Percentiles rank a stretch among this genome's conserved stretches.
Evolutionary conservation across 1,284 basidiomycete genomes (phyloP).

Genomic region (Sporisorium sorghi): DNA sequence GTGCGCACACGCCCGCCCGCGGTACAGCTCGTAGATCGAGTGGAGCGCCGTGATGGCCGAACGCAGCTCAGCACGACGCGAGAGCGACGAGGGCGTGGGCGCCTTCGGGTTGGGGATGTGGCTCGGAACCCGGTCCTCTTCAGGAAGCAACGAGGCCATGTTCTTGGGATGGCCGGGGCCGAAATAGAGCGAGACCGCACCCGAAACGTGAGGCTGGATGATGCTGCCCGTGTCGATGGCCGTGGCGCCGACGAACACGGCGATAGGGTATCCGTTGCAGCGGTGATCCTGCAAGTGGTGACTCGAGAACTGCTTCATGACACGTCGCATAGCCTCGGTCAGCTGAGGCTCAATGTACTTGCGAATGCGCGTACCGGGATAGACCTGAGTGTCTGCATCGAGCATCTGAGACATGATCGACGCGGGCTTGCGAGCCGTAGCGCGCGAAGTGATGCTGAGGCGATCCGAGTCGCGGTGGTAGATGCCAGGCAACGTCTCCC

Average conservation of each 20-base stretch:
- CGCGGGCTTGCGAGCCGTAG: slow-evolving; percentile 31
- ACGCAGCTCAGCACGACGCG: slow-evolving; percentile 55
- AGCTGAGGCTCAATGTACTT: slow-evolving; percentile 52
- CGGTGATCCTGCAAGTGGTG: slow-evolving; percentile 52
- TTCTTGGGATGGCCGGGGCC: slow-evolving; percentile 54
- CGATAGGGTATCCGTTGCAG: slow-evolving; percentile 53
- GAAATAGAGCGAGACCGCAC: slow-evolving; percentile 50
- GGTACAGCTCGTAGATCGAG: slow-evolving; percentile 51
- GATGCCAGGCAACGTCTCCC: slow-evolving; percentile 23
- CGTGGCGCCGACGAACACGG: slow-evolving; percentile 57
- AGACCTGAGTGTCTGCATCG: slow-evolving; percentile 46
- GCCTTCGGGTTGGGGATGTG: slow-evolving; percentile 56
- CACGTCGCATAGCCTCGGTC: slow-evolving; percentile 50
- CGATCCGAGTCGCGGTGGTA: slow-evolving; percentile 36
- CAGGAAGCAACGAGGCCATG: slow-evolving; percentile 46
- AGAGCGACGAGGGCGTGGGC: slow-evolving; percentile 41
- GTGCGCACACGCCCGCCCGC: slow-evolving; percentile 54
- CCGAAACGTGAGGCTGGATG: slow-evolving; percentile 47
- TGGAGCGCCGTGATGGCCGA: slow-evolving; percentile 54
- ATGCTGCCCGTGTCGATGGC: slow-evolving; percentile 52
- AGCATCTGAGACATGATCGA: slow-evolving; percentile 35
- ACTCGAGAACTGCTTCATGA: slow-evolving; percentile 54
- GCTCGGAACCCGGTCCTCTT: slow-evolving; percentile 39
- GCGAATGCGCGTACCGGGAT: slow-evolving; percentile 48
- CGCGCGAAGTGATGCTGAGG: slow-evolving; percentile 33